Percentiles rank a stretch among this genome's conserved stretches.
Evolutionary conservation across 129 eudicot genomes (phyloP).

Genomic region (Dittrichia graveolens): DNA sequence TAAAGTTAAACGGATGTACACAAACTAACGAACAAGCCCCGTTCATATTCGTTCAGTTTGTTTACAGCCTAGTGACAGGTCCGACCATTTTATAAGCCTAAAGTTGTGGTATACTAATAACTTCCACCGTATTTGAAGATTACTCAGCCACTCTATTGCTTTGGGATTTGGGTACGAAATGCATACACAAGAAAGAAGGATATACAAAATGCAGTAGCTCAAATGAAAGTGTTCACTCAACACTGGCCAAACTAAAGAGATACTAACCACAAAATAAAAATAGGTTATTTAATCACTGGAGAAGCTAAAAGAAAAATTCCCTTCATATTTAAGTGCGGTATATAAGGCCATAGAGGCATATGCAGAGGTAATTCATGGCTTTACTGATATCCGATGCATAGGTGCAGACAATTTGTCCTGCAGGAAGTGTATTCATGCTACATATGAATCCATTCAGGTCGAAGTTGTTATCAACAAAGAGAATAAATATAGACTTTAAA

Average conservation of each 20-base stretch:
- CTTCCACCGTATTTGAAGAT: not conserved
- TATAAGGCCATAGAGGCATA: conserved; percentile 13
- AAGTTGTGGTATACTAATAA: not conserved
- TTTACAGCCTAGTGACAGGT: too few relatives aligned
- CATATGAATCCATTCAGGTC: conserved; percentile 7
- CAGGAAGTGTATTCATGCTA: not conserved
- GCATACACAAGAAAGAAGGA: not conserved
- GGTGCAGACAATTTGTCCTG: not conserved
- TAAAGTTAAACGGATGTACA: too few relatives aligned
- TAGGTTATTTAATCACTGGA: not conserved
- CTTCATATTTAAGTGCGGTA: not conserved
- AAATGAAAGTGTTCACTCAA: not conserved
- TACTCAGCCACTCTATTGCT: not conserved
- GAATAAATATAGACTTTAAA: conserved; percentile 10
- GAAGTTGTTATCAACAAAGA: conserved; percentile 20
- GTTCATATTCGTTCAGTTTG: too few relatives aligned
- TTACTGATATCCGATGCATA: conserved; percentile 1
- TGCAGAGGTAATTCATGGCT: not conserved
- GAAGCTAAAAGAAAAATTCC: not conserved
- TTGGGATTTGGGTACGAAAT: not conserved
- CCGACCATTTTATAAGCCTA: not conserved
- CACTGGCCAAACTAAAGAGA: not conserved
- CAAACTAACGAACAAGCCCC: too few relatives aligned
- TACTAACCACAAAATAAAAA: not conserved
- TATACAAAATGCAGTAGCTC: not conserved